Conservation (phyloP, 306 rosid species). For the Dryas alaskensis region DNA sequence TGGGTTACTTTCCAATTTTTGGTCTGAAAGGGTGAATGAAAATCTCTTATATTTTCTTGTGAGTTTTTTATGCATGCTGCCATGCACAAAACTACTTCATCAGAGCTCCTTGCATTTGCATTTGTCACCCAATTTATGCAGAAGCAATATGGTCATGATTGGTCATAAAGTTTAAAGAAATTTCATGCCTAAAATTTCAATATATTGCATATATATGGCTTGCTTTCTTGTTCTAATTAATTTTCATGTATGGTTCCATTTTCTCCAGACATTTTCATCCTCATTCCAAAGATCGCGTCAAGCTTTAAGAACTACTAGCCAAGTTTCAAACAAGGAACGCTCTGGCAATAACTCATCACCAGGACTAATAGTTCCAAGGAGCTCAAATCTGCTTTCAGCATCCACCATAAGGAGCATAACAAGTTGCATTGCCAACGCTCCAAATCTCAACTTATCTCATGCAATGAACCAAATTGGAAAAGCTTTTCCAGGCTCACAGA, state of each 20-base stretch:
- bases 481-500: background rate
- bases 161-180: too few species aligned
- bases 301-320: background rate
- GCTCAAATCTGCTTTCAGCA: background rate
- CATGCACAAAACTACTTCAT: background rate
- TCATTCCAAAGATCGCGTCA: slow-evolving; percentile 3
- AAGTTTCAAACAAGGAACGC: slow-evolving; percentile 3
- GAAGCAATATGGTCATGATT: background rate
- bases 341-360: background rate
- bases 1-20: slow-evolving; percentile 1
- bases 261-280: slow-evolving; percentile 9
- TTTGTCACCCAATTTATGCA: too few species aligned
- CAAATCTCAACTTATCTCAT: slow-evolving; percentile 1
- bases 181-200: background rate
- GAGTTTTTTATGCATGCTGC: background rate
- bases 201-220: background rate
- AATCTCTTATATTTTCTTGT: background rate
- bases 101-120: background rate
- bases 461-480: slow-evolving; percentile 1
- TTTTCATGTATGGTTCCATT: background rate
- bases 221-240: background rate
- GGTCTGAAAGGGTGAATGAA: background rate
- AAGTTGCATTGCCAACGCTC: slow-evolving; percentile 8
- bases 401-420: slow-evolving; percentile 1
- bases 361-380: background rate